phyloP scores from a whole-genome alignment of 306 rosid species.

The Lithocarpus polystachyus region DNA sequence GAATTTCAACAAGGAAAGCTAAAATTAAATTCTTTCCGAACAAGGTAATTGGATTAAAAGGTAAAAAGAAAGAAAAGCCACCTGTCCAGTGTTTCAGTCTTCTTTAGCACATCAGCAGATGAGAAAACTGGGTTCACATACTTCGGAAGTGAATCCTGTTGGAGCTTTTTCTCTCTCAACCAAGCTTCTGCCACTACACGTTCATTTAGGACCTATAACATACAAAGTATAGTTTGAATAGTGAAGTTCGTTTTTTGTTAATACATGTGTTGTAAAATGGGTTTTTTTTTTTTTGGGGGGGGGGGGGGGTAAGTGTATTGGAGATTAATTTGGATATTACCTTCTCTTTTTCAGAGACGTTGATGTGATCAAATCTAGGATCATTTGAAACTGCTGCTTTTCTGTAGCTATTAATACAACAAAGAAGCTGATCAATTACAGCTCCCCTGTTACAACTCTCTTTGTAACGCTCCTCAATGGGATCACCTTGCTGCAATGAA shows the following conservation, averaged over 20 bases:
- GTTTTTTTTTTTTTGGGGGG: background rate
- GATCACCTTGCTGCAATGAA: slow-evolving; percentile 82
- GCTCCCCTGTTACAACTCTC: slow-evolving; percentile 69
- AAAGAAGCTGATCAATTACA: slow-evolving; percentile 53
- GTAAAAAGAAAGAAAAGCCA: slow-evolving; percentile 20
- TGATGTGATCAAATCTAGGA: slow-evolving; percentile 83
- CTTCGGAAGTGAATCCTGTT: no score
- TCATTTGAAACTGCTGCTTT: slow-evolving; percentile 74
- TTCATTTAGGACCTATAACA: slow-evolving; percentile 60
- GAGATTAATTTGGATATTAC: slow-evolving; percentile 15
- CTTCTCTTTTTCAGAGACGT: slow-evolving; percentile 76
- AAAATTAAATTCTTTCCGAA: background rate
- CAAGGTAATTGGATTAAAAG: background rate
- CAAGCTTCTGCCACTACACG: slow-evolving; percentile 79
- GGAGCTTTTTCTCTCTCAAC: no score
- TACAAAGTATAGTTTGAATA: background rate
- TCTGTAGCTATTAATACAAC: slow-evolving; percentile 67
- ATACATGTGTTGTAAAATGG: background rate
- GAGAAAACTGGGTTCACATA: slow-evolving; percentile 72
- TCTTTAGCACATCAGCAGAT: slow-evolving; percentile 74
- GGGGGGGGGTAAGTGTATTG: no score
- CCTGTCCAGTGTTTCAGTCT: slow-evolving; percentile 87
- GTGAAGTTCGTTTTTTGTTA: no score
- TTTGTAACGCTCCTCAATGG: slow-evolving; percentile 76
- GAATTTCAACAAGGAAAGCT: background rate